Evolutionary conservation across 352 stramenopile species (phyloP).

Genomic region (Phytophthora parvispora): DNA sequence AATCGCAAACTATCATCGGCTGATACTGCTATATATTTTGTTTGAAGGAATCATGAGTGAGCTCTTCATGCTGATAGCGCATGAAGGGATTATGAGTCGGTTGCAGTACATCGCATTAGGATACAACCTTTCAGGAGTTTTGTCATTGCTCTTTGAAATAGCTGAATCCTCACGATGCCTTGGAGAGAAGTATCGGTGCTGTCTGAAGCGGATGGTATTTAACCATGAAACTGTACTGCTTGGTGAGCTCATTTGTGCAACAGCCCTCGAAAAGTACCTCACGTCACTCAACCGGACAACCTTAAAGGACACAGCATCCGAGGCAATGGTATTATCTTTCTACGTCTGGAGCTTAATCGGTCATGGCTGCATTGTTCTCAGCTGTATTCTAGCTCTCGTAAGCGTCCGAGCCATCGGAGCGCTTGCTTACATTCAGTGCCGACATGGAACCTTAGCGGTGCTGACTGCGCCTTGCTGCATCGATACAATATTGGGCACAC

Average conservation of each 20-base stretch:
- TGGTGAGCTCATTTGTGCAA: conserved; percentile 25
- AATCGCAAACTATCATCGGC: conserved; percentile 28
- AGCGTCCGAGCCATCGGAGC: conserved; percentile 13
- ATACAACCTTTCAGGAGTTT: conserved; percentile 31
- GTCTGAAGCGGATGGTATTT: conserved; percentile 25
- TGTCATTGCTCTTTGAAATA: conserved; percentile 40
- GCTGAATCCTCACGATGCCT: conserved; percentile 17
- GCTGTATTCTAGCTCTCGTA: conserved; percentile 1
- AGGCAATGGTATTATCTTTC: conserved; percentile 14
- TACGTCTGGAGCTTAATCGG: conserved; percentile 32
- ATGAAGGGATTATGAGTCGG: conserved; percentile 10
- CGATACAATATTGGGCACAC: conserved; percentile 17
- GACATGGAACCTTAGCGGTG: conserved; percentile 6
- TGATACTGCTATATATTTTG: conserved; percentile 24
- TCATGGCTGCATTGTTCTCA: conserved; percentile 15
- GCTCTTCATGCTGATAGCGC: conserved; percentile 34
- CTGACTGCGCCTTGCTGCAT: conserved; percentile 23
- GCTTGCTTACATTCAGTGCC: not conserved
- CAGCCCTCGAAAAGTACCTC: conserved; percentile 23
- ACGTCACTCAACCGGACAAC: conserved; percentile 22
- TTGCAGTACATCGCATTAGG: conserved; percentile 35
- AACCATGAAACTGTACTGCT: conserved; percentile 33
- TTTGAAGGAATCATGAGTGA: conserved; percentile 36
- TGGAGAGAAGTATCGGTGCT: conserved; percentile 5
- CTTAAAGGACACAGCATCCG: not conserved